Conservation (phyloP, 2,329 filamentous ascomycete species). For the Aspergillus uvarum region DNA sequence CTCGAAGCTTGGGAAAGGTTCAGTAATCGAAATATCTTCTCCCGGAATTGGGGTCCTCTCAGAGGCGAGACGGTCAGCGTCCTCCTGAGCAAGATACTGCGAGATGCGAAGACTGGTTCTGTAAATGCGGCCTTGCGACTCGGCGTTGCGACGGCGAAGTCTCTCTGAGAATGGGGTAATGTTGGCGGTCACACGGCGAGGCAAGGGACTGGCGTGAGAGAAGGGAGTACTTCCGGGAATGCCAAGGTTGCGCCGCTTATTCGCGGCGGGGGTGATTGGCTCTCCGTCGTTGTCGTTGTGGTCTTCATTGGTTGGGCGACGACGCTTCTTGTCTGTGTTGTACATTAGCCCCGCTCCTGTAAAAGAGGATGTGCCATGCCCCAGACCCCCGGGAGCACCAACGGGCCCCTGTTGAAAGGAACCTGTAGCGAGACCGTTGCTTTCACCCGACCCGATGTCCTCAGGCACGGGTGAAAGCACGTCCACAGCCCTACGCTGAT, state of each 20-base stretch:
- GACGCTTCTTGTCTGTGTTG: conserved; percentile 16
- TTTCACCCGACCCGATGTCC: too few species aligned
- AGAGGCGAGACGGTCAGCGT: conserved; percentile 25
- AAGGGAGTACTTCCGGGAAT: conserved; percentile 25
- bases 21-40: background rate
- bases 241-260: conserved; percentile 26
- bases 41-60: conserved; percentile 1
- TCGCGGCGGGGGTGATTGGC: conserved; percentile 19
- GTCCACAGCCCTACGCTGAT: too few species aligned
- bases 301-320: conserved; percentile 11
- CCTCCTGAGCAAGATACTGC: conserved; percentile 32
- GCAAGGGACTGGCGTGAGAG: conserved; percentile 17
- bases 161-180: conserved; percentile 31
- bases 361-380: conserved; percentile 7
- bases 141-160: conserved; percentile 29
- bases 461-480: background rate
- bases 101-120: conserved; percentile 37
- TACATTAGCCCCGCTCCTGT: background rate
- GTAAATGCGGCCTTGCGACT: conserved; percentile 33
- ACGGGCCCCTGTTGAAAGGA: too few species aligned
- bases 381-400: too few species aligned
- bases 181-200: conserved; percentile 19
- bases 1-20: background rate
- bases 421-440: too few species aligned
- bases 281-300: conserved; percentile 4